Evolutionary conservation across 176 grass and related monocot genomes (phyloP), one percentile per base, ranked within the genome.

Genomic region (Leersia perrieri): DNA sequence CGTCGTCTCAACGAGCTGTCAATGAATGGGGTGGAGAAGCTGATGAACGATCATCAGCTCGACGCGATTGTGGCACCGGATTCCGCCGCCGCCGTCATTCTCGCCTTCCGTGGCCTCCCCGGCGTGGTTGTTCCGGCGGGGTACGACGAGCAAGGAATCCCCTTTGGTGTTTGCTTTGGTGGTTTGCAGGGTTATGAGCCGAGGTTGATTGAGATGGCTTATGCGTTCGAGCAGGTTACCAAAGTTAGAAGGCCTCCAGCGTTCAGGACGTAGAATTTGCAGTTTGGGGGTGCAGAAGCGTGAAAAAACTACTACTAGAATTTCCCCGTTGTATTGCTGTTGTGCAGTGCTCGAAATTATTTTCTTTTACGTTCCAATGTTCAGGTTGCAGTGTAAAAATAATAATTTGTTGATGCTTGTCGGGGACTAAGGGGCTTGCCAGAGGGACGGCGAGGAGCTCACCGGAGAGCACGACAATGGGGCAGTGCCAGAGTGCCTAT

Each of bases 151-250:
- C 5, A 39, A 10, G 93, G 85, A 5, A 70, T 73, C 3, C 90
- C 90, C 0, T 92, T 88, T 2, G 85, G 90, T n/a, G 47, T 95
- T 1, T 90, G 73, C 68, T 95, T 88, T n/a, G 75, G 84, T 14
- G 90, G 92, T 6, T 61, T 90, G 3, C 82, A 74, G 28, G 93
- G 93, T 0, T 92, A 83, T 13, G 93, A 95, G 60, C 87, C 89
- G 0, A 92, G 77, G 73, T 60, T 95, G 33, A 86, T 90, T n/a
- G 84, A 92, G 78, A 83, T 95, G 23, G 84, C 84, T 0, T 94
- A 85, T 73, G 80, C 77, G 1, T 92, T 95, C 63, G 92, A 94
- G 60, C 89, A 94, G 40, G 89, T 77, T 47, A 92, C 92, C n/a
- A 25, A 58, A 36, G 83, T 87, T 7, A 65, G 92, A 79, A 76